phyloP scores from a whole-genome alignment of 768 basidiomycete species.

The Termitomyces sp. region DNA sequence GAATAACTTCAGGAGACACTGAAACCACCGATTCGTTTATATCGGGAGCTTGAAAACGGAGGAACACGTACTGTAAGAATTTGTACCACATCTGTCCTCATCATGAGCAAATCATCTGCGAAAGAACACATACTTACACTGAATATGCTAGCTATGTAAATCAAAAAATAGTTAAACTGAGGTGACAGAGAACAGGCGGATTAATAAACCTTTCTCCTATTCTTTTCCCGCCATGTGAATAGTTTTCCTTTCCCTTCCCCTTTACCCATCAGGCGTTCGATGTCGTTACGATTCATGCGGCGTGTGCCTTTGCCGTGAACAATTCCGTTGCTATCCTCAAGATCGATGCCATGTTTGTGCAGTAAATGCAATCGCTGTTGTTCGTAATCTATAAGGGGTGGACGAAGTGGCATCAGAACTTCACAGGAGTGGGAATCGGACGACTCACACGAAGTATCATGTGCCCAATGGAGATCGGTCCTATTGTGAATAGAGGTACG shows the following conservation, averaged over 20 bases:
- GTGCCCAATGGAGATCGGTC: conserved; percentile 94
- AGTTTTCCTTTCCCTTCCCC: conserved; percentile 79
- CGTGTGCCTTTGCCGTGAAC: conserved; percentile 71
- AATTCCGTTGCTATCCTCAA: conserved; percentile 70
- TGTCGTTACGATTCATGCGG: conserved; percentile 76
- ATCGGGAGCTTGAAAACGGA: not conserved
- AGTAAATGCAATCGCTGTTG: conserved; percentile 86
- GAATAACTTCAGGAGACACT: conserved; percentile 92
- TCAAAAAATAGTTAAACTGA: conserved; percentile 18
- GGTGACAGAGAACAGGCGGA: conserved; percentile 17
- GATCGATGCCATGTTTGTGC: conserved; percentile 92
- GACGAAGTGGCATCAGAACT: conserved; percentile 12
- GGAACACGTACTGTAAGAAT: conserved; percentile 72
- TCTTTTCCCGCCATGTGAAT: conserved; percentile 95
- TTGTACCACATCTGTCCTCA: conserved; percentile 69
- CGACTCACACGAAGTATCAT: conserved; percentile 82
- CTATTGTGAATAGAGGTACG: conserved; percentile 32
- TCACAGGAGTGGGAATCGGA: conserved; percentile 9
- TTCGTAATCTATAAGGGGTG: conserved; percentile 72
- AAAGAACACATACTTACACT: conserved; percentile 45
- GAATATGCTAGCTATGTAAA: conserved; percentile 73
- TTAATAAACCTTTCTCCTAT: conserved; percentile 74
- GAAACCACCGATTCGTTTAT: conserved; percentile 10
- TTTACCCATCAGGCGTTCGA: conserved; percentile 82
- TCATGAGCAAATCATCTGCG: conserved; percentile 16